Conservation (phyloP, 495 filamentous ascomycete genomes). For the Daldinia bambusicola region DNA sequence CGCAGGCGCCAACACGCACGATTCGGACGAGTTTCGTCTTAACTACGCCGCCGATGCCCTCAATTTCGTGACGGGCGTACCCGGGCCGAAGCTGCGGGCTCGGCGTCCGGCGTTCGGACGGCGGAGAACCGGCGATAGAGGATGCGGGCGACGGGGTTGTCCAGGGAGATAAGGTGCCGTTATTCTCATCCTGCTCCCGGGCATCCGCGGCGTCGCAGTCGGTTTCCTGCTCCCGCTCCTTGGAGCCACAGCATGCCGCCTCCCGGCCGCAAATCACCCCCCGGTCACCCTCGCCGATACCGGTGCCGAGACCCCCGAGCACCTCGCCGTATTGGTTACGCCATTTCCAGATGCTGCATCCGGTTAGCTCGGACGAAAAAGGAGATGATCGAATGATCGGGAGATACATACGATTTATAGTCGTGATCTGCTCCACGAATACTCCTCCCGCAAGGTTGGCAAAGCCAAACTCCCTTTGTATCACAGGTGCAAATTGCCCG, state of each 20-base stretch:
- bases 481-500: constrained; percentile 75
- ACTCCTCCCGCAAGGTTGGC: constrained; percentile 76
- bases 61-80: constrained; percentile 84
- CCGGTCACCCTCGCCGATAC: constrained; percentile 87
- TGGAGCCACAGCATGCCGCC: constrained; percentile 71
- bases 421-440: constrained; percentile 75
- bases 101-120: constrained; percentile 48
- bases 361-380: constrained; percentile 10
- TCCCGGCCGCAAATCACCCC: constrained; percentile 85
- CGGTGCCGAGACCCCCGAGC: constrained; percentile 82
- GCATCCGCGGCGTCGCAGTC: constrained; percentile 78
- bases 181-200: constrained; percentile 47
- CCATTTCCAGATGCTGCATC: constrained; percentile 81
- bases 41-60: constrained; percentile 84
- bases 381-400: not conserved
- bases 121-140: constrained; percentile 44
- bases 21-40: constrained; percentile 83
- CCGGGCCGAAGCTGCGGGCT: constrained; percentile 65
- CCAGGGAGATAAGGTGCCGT: constrained; percentile 33
- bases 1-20: constrained; percentile 80
- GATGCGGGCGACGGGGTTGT: constrained; percentile 42
- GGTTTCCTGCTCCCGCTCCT: constrained; percentile 80
- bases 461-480: constrained; percentile 76
- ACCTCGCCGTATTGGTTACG: constrained; percentile 83
- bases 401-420: constrained; percentile 64